phyloP scores from a whole-genome alignment of 2,329 filamentous ascomycete genomes.

The Xylariaceae sp. region DNA sequence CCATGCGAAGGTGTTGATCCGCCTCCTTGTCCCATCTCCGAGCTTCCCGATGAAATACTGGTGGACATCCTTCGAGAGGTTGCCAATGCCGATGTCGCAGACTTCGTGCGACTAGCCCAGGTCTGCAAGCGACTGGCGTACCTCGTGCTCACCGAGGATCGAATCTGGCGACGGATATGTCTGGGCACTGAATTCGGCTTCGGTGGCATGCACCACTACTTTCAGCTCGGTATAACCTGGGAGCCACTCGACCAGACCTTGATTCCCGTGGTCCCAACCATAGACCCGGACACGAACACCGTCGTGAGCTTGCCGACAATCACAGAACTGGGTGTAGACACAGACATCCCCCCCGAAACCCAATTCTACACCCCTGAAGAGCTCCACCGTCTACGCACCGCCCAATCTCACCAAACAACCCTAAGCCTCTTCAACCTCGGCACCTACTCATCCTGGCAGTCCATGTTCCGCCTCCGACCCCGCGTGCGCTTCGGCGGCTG shows the following conservation, averaged over 20 bases:
- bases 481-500: constrained; percentile 90
- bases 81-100: constrained; percentile 67
- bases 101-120: constrained; percentile 67
- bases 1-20: constrained; percentile 64
- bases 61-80: constrained; percentile 70
- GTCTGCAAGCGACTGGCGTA: constrained; percentile 88
- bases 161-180: constrained; percentile 77
- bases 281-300: background rate
- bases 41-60: constrained; percentile 77
- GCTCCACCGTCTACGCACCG: constrained; percentile 32
- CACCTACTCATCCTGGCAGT: constrained; percentile 51
- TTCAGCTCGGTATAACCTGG: constrained; percentile 57
- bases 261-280: constrained; percentile 6
- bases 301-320: background rate
- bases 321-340: background rate
- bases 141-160: constrained; percentile 75
- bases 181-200: constrained; percentile 71
- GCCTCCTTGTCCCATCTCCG: constrained; percentile 75
- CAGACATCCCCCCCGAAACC: constrained; percentile 7
- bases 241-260: constrained; percentile 42
- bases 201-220: constrained; percentile 75
- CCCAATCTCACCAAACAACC: constrained; percentile 35
- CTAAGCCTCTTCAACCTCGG: constrained; percentile 34
- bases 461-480: constrained; percentile 76
- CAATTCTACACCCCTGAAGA: constrained; percentile 37